phyloP scores from a whole-genome alignment of 495 filamentous ascomycete species.

The Thermochaetoides thermophila region DNA sequence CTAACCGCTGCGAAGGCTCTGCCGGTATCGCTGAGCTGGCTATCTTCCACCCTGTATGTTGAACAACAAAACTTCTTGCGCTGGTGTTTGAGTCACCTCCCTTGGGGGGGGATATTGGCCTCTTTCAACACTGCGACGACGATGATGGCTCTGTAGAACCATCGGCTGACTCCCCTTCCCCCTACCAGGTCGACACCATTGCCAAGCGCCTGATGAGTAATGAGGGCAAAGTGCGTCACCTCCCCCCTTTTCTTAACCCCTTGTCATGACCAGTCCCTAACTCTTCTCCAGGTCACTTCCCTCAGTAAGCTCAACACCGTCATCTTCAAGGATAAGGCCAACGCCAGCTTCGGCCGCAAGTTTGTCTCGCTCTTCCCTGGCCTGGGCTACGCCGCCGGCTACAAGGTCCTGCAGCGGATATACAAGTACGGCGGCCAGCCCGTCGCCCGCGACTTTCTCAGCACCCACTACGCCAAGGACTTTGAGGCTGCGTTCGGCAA shows the following conservation, averaged over 20 bases:
- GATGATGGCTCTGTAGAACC: no score
- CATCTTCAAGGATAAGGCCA: constrained; percentile 84
- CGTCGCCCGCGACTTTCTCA: constrained; percentile 81
- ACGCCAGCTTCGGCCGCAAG: constrained; percentile 51
- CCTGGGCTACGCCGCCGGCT: constrained; percentile 90
- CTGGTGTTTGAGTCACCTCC: neutral
- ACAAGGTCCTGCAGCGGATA: constrained; percentile 93
- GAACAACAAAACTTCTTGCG: no score
- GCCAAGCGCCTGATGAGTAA: constrained; percentile 99
- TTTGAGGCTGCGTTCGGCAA: constrained; percentile 89
- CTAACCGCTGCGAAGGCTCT: constrained; percentile 59
- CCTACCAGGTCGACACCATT: constrained; percentile 83
- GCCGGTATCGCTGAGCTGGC: constrained; percentile 93
- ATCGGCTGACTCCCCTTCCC: constrained; percentile 9
- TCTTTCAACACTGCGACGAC: no score
- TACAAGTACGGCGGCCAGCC: constrained; percentile 99
- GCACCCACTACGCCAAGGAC: constrained; percentile 57
- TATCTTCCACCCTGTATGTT: constrained; percentile 84
- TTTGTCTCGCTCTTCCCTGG: constrained; percentile 96
- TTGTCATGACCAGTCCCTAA: no score
- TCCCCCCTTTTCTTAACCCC: neutral
- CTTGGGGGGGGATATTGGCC: no score
- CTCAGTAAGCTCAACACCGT: constrained; percentile 59
- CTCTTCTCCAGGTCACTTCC: constrained; percentile 45
- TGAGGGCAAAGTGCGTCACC: constrained; percentile 46